Conservation (phyloP, 768 basidiomycete species). For the Rhizopogon vinicolor region DNA sequence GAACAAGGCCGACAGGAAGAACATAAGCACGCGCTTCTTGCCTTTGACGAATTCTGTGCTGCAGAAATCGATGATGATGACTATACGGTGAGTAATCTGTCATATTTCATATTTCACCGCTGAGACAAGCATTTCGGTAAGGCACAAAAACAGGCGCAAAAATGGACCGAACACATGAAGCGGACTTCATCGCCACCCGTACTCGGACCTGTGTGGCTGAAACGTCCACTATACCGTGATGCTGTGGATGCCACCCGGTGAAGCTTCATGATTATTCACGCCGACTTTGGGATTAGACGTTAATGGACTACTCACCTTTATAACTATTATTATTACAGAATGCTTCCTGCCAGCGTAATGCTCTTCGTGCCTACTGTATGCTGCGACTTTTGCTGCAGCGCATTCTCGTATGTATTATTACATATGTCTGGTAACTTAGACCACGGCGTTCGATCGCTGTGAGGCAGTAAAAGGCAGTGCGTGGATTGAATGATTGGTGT, state of each 20-base stretch:
- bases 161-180: conserved; percentile 26
- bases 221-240: conserved; percentile 13
- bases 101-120: background rate
- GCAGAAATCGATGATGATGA: conserved; percentile 34
- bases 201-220: conserved; percentile 14
- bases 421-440: too few species aligned
- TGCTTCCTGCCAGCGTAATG: background rate
- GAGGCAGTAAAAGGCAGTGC: too few species aligned
- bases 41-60: conserved; percentile 53
- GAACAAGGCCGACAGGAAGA: conserved; percentile 43
- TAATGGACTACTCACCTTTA: background rate
- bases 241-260: background rate
- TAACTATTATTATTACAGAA: background rate
- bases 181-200: conserved; percentile 4
- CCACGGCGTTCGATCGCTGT: too few species aligned
- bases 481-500: too few species aligned
- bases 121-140: conserved; percentile 10
- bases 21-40: conserved; percentile 47
- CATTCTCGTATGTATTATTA: background rate
- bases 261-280: background rate
- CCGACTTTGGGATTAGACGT: too few species aligned
- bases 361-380: background rate
- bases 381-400: background rate
- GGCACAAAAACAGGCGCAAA: conserved; percentile 18
- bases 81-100: conserved; percentile 17